These are phyloP conservation scores for Termitomyces heimii DNA, from an alignment of 768 basidiomycete species.

Conservation along the genomic window DNA sequence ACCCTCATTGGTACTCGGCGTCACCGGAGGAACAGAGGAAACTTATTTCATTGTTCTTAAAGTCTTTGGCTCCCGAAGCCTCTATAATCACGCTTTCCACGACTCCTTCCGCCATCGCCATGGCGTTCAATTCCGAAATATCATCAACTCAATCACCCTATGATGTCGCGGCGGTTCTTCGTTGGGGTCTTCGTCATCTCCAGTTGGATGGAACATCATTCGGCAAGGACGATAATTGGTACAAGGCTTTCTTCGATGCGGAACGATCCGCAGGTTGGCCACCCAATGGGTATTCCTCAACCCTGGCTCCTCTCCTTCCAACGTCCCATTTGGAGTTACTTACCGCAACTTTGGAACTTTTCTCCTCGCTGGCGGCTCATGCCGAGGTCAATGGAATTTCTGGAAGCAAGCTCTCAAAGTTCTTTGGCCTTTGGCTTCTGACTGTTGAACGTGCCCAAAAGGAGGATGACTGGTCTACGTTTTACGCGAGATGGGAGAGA, in stretches of 20 bases:
- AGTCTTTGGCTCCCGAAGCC: conserved; percentile 47
- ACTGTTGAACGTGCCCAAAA: conserved; percentile 38
- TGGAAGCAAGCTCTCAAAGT: conserved; percentile 71
- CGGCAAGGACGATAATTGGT: conserved; percentile 65
- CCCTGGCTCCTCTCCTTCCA: conserved; percentile 56
- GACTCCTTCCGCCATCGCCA: conserved; percentile 35
- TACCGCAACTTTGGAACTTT: conserved; percentile 48
- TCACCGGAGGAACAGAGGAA: conserved; percentile 61
- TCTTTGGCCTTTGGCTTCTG: conserved; percentile 71
- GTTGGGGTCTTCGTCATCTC: conserved; percentile 78
- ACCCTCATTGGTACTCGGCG: conserved; percentile 78
- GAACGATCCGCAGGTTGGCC: conserved; percentile 62
- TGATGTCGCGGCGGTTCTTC: conserved; percentile 73
- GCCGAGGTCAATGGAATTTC: conserved; percentile 69
- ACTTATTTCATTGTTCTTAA: conserved; percentile 69
- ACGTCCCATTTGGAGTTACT: conserved; percentile 54
- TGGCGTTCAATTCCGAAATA: conserved; percentile 61
- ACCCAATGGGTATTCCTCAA: conserved; percentile 53
- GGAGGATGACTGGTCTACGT: conserved; percentile 54
- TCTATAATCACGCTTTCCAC: conserved; percentile 46
- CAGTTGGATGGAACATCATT: conserved; percentile 54
- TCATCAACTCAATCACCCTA: conserved; percentile 61
- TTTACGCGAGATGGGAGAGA: conserved; percentile 73
- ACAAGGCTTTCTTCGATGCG: conserved; percentile 51
- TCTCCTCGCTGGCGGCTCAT: conserved; percentile 67